Percentiles rank a stretch among this genome's conserved stretches.
Conservation (phyloP, 177 flowering plant species). For the Vitis hybrid region DNA sequence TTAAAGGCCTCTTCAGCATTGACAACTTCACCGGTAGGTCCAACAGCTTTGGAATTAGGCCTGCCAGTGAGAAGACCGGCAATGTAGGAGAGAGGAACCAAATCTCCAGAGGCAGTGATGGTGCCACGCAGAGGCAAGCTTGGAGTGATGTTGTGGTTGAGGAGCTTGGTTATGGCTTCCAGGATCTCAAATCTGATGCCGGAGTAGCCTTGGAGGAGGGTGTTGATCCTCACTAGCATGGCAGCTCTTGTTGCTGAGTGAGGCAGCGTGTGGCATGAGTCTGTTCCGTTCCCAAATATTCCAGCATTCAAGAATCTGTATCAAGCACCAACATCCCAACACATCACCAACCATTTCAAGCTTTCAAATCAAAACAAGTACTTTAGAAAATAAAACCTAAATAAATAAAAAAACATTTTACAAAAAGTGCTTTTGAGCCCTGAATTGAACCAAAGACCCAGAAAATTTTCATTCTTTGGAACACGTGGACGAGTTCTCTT, state of each 20-base stretch:
- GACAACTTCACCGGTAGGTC: constrained; percentile 27
- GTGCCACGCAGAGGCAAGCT: constrained; percentile 44
- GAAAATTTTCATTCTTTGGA: no score
- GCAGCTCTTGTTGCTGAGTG: constrained; percentile 39
- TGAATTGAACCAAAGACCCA: no score
- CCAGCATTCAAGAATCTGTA: constrained; percentile 44
- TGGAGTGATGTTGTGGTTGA: constrained; percentile 40
- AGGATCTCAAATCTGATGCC: constrained; percentile 47
- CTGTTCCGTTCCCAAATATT: constrained; percentile 32
- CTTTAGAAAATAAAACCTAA: no score
- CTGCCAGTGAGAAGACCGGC: constrained; percentile 45
- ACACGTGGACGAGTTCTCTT: no score
- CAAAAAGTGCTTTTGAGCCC: no score
- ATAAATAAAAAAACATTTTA: no score
- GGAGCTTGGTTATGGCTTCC: constrained; percentile 39
- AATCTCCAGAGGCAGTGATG: constrained; percentile 45
- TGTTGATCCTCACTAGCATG: constrained; percentile 46
- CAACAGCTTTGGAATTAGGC: constrained; percentile 34
- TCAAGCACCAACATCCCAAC: not conserved
- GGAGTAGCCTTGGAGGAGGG: constrained; percentile 49
- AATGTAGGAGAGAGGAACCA: constrained; percentile 43
- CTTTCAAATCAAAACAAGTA: not conserved
- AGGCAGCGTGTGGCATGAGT: constrained; percentile 34
- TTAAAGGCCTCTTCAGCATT: constrained; percentile 31
- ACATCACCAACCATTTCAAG: not conserved